Evolutionary conservation across 1,284 basidiomycete species (phyloP).

Genomic region (Microbotryum scabiosae): DNA sequence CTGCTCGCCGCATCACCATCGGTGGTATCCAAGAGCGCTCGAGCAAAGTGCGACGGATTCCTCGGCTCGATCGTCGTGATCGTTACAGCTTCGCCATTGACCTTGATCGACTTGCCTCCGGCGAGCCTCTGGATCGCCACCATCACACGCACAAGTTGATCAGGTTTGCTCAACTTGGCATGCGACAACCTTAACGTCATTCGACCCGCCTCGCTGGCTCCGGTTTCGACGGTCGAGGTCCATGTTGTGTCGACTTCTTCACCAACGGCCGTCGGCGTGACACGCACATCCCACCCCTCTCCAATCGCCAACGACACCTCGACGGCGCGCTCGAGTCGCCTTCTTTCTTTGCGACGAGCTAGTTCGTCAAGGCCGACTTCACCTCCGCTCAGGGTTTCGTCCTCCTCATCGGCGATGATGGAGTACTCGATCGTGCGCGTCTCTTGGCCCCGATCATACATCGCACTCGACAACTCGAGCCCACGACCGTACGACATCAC

Average conservation of each 20-base stretch:
- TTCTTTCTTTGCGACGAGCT: conserved; percentile 54
- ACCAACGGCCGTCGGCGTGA: conserved; percentile 55
- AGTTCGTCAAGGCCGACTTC: conserved; percentile 48
- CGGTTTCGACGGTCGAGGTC: conserved; percentile 57
- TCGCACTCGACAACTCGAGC: conserved; percentile 64
- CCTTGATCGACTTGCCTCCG: conserved; percentile 55
- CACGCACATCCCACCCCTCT: conserved; percentile 85
- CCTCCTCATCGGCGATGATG: conserved; percentile 62
- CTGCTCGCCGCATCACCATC: conserved; percentile 62
- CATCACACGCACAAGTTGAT: conserved; percentile 68
- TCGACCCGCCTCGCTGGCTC: conserved; percentile 24
- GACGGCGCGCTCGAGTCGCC: conserved; percentile 60
- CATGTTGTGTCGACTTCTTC: conserved; percentile 19
- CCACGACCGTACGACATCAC: conserved; percentile 71
- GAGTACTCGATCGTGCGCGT: conserved; percentile 77
- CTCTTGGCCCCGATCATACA: conserved; percentile 71
- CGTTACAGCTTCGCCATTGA: conserved; percentile 71
- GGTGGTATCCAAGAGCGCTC: neutral
- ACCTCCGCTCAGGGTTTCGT: conserved; percentile 43
- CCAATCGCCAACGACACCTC: conserved; percentile 68
- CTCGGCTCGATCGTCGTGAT: conserved; percentile 59
- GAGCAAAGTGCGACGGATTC: conserved; percentile 51
- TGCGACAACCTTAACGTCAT: conserved; percentile 25
- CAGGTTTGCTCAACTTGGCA: conserved; percentile 40
- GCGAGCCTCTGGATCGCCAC: conserved; percentile 67